Base-by-base conservation (phyloP, 257 asterid genomes). In the Hygrophila difformis region DNA sequence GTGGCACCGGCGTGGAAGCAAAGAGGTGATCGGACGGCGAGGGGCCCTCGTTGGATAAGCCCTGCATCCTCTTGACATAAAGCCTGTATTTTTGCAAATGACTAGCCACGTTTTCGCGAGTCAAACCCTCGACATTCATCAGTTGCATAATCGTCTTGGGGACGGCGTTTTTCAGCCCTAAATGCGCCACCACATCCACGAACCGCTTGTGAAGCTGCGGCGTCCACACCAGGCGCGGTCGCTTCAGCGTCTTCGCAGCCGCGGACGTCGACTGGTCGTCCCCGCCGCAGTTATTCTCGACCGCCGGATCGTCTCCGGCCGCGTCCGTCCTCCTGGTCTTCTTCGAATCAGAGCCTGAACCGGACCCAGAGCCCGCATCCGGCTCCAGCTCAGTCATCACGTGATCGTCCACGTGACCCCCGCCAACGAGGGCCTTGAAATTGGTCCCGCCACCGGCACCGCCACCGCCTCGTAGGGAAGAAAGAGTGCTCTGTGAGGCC, bases 151-250 rank as follows among this genome's bases (percentile, higher is more conserved):
- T 83, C 45, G 93, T 78, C 70, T 80, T 87, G 0, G 94, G 94
- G 19, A 87, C 97, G 0, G 95, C 97, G 66, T 65, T 74, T 64
- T 78, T 81, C 20, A 84, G 69, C 57, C 95, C 97, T 21, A 83
- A 55, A 35, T 83, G 94, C 22, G 69, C 86, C 68, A 87, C 97
- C 59, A 84, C 95, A 18, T 87, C 97, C 44, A 87, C 84, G 36
- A 87, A 87, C 2, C 94, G 77, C 75, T 81, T 87, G 67, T 87
- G 95, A 60, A 83, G 68, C 78, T 83, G 88, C 55, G 95, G 92
- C 13, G 97, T 87, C 97, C 97, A 87, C 45, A 87, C 97, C 53
- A 87, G 84, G 58, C 97, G 71, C 41, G 95, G 77, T 67, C 88
- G 53, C 80, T 84, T 87, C 69, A 67, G 51, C 10, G 78, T 62